These are phyloP conservation scores for Mimosa bimucronata DNA, from an alignment of 306 rosid species.

Conservation along the genomic window DNA sequence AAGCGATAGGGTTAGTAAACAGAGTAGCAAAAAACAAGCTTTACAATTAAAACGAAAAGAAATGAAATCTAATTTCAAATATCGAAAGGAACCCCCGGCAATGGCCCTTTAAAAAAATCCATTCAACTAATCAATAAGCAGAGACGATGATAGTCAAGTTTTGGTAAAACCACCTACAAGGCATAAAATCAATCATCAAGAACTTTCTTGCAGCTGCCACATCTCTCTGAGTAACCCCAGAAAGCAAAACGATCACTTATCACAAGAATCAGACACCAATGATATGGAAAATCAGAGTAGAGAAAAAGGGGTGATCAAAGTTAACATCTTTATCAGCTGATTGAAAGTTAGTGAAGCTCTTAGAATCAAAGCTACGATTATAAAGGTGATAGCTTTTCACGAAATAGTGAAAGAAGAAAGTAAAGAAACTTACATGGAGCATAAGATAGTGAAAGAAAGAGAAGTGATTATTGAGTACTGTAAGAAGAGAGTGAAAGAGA, in stretches of 20 bases:
- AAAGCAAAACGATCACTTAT: constrained; percentile 31
- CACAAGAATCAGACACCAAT: constrained; percentile 18
- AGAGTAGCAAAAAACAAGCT: background rate
- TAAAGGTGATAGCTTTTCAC: background rate
- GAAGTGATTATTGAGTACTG: background rate
- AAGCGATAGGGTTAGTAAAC: background rate
- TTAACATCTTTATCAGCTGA: background rate
- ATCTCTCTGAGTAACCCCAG: constrained; percentile 24
- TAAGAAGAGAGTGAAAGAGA: background rate
- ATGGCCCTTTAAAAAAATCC: constrained; percentile 37
- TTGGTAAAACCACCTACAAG: constrained; percentile 20
- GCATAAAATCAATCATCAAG: constrained; percentile 30
- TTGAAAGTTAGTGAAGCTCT: background rate
- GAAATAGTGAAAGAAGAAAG: constrained; percentile 19
- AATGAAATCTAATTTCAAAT: constrained; percentile 28
- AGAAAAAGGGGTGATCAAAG: constrained; percentile 37
- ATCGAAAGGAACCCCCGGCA: background rate
- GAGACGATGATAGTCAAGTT: background rate
- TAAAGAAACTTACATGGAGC: constrained; percentile 24
- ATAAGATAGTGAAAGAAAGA: constrained; percentile 18
- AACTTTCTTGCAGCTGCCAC: constrained; percentile 19
- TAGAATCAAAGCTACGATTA: constrained; percentile 16
- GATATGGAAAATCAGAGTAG: background rate
- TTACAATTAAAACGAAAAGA: background rate
- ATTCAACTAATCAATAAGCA: constrained; percentile 22